Conservation (phyloP, 805 yeast species). For the Cyberlindnera misumaiensis region DNA sequence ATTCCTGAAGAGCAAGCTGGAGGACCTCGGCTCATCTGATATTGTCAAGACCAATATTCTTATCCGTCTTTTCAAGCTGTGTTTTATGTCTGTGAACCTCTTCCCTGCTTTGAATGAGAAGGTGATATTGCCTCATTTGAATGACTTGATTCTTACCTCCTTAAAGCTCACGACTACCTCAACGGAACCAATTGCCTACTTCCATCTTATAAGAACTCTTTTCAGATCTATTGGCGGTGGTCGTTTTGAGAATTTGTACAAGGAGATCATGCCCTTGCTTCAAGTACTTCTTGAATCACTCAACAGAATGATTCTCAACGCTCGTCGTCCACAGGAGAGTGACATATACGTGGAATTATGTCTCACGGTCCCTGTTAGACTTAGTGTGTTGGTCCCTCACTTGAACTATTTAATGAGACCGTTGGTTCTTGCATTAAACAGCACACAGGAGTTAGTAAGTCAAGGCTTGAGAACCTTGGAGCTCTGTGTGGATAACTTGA, state of each 20-base stretch:
- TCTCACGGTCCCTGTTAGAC: conserved; percentile 89
- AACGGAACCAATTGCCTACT: conserved; percentile 85
- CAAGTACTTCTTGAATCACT: conserved; percentile 83
- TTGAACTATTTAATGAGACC: conserved; percentile 85
- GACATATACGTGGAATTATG: conserved; percentile 94
- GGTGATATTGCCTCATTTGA: conserved; percentile 83
- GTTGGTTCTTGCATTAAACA: conserved; percentile 81
- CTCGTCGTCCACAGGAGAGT: conserved; percentile 83
- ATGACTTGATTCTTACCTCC: conserved; percentile 74
- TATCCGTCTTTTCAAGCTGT: conserved; percentile 80
- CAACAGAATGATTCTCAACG: conserved; percentile 74
- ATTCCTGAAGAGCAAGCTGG: conserved; percentile 66
- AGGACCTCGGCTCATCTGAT: conserved; percentile 76
- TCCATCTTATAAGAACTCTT: conserved; percentile 78
- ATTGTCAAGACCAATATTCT: conserved; percentile 71
- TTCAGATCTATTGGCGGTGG: conserved; percentile 97
- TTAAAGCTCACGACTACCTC: conserved; percentile 76
- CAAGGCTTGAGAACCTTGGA: conserved; percentile 95
- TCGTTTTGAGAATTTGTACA: conserved; percentile 84
- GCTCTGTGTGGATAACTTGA: conserved; percentile 89
- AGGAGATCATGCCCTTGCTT: conserved; percentile 84
- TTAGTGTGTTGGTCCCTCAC: conserved; percentile 91
- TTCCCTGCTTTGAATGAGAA: conserved; percentile 84
- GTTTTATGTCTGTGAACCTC: conserved; percentile 92
- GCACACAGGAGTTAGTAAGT: conserved; percentile 83